A percentile compares a stretch with the other conserved stretches of the same genome.
These are phyloP conservation scores for Ambrosiella xylebori DNA, from an alignment of 2,329 filamentous ascomycete species.

Conservation along the genomic window DNA sequence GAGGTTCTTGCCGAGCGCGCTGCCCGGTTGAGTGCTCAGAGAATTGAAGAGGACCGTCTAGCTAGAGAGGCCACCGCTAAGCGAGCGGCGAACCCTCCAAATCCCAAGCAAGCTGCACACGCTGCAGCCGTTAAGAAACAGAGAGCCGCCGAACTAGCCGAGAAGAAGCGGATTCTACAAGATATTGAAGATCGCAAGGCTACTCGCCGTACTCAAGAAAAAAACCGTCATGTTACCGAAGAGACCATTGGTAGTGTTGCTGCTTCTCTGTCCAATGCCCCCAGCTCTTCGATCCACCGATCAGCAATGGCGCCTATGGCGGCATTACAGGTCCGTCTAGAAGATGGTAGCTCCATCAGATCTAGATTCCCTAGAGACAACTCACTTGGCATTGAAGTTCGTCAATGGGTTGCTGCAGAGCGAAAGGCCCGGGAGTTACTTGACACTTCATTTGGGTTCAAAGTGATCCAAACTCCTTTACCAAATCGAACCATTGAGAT, in stretches of 20 bases:
- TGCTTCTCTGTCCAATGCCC: slow-evolving; percentile 18
- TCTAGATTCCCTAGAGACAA: slow-evolving; percentile 48
- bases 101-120: slow-evolving; percentile 24
- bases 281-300: slow-evolving; percentile 20
- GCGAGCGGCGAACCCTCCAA: slow-evolving; percentile 20
- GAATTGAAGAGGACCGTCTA: slow-evolving; percentile 14
- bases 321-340: slow-evolving; percentile 61
- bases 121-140: slow-evolving; percentile 42
- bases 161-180: slow-evolving; percentile 53
- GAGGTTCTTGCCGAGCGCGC: slow-evolving; percentile 34
- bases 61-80: slow-evolving; percentile 5
- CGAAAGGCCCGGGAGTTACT: slow-evolving; percentile 39
- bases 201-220: slow-evolving; percentile 39
- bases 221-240: slow-evolving; percentile 16
- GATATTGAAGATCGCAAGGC: slow-evolving; percentile 63
- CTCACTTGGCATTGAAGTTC: slow-evolving; percentile 48
- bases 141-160: slow-evolving; percentile 36
- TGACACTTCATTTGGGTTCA: slow-evolving; percentile 48
- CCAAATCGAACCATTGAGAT: slow-evolving; percentile 60
- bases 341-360: slow-evolving; percentile 68
- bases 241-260: slow-evolving; percentile 19
- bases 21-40: slow-evolving; percentile 26
- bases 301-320: slow-evolving; percentile 19
- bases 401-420: slow-evolving; percentile 57
- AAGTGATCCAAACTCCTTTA: slow-evolving; percentile 61